A percentile compares a stretch with the other conserved stretches of the same genome.
phyloP scores from a whole-genome alignment of 768 basidiomycete genomes.

The Kwoniella pini region DNA sequence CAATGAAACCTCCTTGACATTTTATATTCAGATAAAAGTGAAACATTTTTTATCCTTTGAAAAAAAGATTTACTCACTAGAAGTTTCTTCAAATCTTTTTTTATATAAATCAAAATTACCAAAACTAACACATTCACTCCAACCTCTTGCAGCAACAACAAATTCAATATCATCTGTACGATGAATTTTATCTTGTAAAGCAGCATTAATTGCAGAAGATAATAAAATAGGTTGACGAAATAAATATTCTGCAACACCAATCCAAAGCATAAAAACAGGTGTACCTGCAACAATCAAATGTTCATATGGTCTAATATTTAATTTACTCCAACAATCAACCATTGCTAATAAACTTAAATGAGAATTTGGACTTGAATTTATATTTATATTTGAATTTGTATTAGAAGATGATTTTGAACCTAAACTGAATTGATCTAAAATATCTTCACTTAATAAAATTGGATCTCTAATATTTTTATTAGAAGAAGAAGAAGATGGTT shows the following conservation, averaged over 20 bases:
- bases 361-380: constrained; percentile 64
- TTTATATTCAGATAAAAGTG: background rate
- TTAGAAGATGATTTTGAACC: background rate
- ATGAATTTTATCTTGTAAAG: constrained; percentile 73
- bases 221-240: constrained; percentile 71
- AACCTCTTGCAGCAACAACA: constrained; percentile 85
- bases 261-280: constrained; percentile 92
- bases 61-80: constrained; percentile 37
- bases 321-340: constrained; percentile 95
- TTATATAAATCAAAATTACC: constrained; percentile 87
- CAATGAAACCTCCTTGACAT: background rate
- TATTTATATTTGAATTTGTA: background rate
- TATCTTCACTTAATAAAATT: constrained; percentile 77
- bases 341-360: constrained; percentile 93
- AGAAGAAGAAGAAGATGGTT: background rate
- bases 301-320: constrained; percentile 81
- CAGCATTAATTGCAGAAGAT: constrained; percentile 70
- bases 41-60: background rate
- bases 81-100: constrained; percentile 74
- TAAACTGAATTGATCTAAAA: constrained; percentile 87
- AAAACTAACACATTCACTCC: constrained; percentile 94
- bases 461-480: constrained; percentile 53
- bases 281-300: constrained; percentile 93
- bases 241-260: constrained; percentile 90
- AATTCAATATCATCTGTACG: constrained; percentile 91